Evolutionary conservation across 73 alveolate genomes (phyloP), one percentile per base, ranked within the genome.

Genomic region (Breviolum minutum): DNA sequence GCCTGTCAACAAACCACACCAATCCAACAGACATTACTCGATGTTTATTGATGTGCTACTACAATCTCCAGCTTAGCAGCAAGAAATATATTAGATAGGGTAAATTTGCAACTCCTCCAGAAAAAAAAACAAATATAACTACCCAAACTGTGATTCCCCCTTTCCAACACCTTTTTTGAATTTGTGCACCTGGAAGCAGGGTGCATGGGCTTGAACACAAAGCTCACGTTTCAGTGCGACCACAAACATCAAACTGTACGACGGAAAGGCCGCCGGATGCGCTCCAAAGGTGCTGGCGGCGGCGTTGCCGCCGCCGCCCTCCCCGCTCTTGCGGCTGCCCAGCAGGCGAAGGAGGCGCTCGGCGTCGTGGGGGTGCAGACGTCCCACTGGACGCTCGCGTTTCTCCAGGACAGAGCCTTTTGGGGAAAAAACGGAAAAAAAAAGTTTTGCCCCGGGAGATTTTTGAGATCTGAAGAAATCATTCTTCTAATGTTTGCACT

Each of bases 161-260:
- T 14, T 22, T 14, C 77, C 77, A 68, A 22, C 24, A n/a, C n/a
- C n/a, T n/a, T n/a, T n/a, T n/a, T n/a, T n/a, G n/a, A n/a, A n/a
- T n/a, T n/a, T n/a, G n/a, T n/a, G n/a, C 89, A 16, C 89, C 92
- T 90, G 96, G 69, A 90, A 90, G 96, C 74, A n/a, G 63, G 96
- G 88, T 12, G 88, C 77, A 12, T 27, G 62, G 40, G 96, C 87
- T 29, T 40, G 80, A 27, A 90, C 84, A 62, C 96, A 90, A 9
- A 71, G 88, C 81, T 90, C 96, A 2, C 96, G 96, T 87, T 90
- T 90, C 88, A 90, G 32, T 10, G 96, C 96, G 63, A 71, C 96
- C 77, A 90, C 96, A 62, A 76, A 90, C 96, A 90, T 90, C 87
- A 90, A 30, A 32, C 88, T 90, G 79, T 90, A 90, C 32, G 88